Evolutionary conservation across 257 asterid genomes (phyloP).

Genomic region (Primulina eburnea): DNA sequence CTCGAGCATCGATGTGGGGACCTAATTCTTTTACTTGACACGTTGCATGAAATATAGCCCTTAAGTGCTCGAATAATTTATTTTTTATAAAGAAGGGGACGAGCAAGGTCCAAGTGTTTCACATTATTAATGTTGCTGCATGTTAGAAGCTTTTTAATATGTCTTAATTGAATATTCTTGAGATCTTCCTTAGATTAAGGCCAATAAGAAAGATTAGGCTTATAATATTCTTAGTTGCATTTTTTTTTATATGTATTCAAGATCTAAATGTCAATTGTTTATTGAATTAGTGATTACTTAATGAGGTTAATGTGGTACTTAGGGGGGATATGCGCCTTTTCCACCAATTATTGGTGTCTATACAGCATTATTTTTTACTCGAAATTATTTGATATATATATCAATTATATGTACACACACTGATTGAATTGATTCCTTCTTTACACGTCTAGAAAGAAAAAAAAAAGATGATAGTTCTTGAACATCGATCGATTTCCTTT

Average conservation of each 20-base stretch:
- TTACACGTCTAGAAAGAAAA: constrained; percentile 45
- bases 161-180: neutral
- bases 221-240: neutral
- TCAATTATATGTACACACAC: neutral
- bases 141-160: constrained; percentile 14
- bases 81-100: neutral
- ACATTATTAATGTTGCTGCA: constrained; percentile 31
- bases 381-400: neutral
- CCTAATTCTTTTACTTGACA: constrained; percentile 20
- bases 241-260: constrained; percentile 17
- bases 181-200: constrained; percentile 3
- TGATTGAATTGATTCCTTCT: constrained; percentile 33
- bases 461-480: constrained; percentile 11
- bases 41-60: constrained; percentile 19
- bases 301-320: constrained; percentile 34
- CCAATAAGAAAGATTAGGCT: neutral
- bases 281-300: constrained; percentile 16
- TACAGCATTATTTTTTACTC: constrained; percentile 32
- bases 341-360: constrained; percentile 59
- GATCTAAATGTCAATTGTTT: constrained; percentile 23
- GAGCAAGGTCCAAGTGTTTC: constrained; percentile 23
- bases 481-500: neutral
- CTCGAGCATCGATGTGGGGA: constrained; percentile 37
- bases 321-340: constrained; percentile 23
- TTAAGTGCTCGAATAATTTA: neutral